phyloP scores from a whole-genome alignment of 1,139 yeast species.

The Scheffersomyces insectosa region DNA sequence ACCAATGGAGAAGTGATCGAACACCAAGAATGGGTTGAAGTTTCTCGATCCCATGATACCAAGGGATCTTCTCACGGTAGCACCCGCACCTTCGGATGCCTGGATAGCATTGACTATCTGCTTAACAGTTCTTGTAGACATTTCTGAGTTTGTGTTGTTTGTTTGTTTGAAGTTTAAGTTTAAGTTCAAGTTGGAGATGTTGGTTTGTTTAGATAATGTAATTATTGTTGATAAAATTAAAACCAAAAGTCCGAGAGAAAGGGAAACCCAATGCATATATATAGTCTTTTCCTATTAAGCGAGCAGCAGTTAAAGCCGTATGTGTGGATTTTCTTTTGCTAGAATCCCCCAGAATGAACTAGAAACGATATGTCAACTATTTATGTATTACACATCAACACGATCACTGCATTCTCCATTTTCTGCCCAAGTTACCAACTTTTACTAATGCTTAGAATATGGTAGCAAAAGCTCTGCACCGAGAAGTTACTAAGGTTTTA shows the following conservation, averaged over 20 bases:
- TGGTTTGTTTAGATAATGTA: constrained; percentile 1
- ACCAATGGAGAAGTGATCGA: constrained; percentile 67
- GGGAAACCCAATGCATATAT: constrained; percentile 5
- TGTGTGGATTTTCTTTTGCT: background rate
- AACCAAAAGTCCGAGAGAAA: constrained; percentile 1
- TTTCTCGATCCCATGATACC: constrained; percentile 69
- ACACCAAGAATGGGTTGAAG: constrained; percentile 81
- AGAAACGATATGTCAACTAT: background rate
- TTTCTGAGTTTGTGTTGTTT: constrained; percentile 1
- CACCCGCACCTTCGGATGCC: constrained; percentile 88
- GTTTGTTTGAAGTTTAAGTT: background rate
- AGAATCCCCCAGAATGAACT: background rate
- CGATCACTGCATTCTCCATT: too few relatives aligned
- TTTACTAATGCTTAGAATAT: background rate
- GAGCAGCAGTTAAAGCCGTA: background rate
- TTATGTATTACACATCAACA: background rate
- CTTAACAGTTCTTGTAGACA: constrained; percentile 49
- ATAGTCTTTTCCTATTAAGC: constrained; percentile 1
- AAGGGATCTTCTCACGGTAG: constrained; percentile 77
- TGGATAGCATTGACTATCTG: constrained; percentile 67
- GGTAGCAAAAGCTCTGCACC: background rate
- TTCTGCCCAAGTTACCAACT: background rate
- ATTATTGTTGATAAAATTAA: constrained; percentile 5
- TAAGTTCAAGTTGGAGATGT: too few relatives aligned
- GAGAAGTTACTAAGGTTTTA: background rate